Percentiles rank a stretch among this genome's conserved stretches.
Evolutionary conservation across 2,329 filamentous ascomycete species (phyloP).

Genomic region (Fusarium miscanthi): DNA sequence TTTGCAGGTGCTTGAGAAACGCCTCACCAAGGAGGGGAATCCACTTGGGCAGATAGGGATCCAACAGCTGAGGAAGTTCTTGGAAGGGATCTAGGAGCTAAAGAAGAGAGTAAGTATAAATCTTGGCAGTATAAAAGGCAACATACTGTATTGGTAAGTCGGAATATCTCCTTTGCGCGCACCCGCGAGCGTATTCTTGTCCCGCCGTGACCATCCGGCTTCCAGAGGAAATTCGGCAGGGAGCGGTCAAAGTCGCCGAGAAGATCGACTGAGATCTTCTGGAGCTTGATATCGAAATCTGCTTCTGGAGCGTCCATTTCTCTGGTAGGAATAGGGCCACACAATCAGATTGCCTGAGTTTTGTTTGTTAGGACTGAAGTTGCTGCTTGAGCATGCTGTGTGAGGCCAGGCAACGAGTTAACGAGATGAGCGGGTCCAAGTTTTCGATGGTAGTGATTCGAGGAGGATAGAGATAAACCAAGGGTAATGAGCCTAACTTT

Average conservation of each 20-base stretch:
- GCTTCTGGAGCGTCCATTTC: constrained; percentile 70
- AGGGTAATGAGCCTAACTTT: not conserved
- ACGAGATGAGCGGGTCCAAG: constrained; percentile 23
- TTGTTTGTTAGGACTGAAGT: not conserved
- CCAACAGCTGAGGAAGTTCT: constrained; percentile 92
- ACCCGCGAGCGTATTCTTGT: constrained; percentile 61
- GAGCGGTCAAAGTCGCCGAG: constrained; percentile 67
- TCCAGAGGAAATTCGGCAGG: constrained; percentile 64
- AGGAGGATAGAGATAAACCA: not conserved
- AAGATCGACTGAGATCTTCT: constrained; percentile 69
- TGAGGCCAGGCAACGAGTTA: constrained; percentile 22
- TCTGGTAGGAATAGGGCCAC: not conserved
- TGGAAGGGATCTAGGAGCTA: constrained; percentile 86
- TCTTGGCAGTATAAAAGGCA: not conserved
- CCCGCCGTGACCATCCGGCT: constrained; percentile 58
- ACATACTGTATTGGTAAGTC: constrained; percentile 60
- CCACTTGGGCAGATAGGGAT: constrained; percentile 81
- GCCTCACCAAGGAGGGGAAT: constrained; percentile 80
- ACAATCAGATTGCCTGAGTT: not conserved
- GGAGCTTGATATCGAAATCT: constrained; percentile 71
- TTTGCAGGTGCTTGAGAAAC: constrained; percentile 75
- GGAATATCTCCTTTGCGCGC: constrained; percentile 60
- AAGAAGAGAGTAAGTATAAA: not conserved
- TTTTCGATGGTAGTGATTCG: not conserved
- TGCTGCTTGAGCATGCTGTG: not conserved